phyloP scores from a whole-genome alignment of 2,329 filamentous ascomycete species.

The Claviceps sorghi region DNA sequence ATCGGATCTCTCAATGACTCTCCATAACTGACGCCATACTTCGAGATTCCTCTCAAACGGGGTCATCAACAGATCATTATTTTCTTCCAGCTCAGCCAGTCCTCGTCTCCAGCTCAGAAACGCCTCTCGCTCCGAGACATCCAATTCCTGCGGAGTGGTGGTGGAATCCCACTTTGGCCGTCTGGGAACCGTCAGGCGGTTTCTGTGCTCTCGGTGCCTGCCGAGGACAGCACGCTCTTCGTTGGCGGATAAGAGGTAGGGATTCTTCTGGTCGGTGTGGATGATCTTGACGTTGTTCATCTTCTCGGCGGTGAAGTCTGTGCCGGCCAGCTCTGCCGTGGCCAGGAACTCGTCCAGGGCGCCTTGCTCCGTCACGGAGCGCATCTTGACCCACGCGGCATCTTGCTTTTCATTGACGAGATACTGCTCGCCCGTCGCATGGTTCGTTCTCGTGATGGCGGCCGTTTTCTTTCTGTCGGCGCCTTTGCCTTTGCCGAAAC shows the following conservation, averaged over 20 bases:
- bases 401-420: constrained; percentile 83
- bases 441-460: constrained; percentile 52
- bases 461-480: constrained; percentile 58
- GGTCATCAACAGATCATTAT: constrained; percentile 88
- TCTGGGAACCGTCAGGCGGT: constrained; percentile 72
- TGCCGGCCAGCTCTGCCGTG: constrained; percentile 92
- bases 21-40: constrained; percentile 95
- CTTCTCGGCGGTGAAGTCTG: constrained; percentile 97
- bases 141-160: constrained; percentile 73
- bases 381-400: constrained; percentile 97
- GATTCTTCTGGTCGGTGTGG: constrained; percentile 89
- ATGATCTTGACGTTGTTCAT: constrained; percentile 99
- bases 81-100: constrained; percentile 83
- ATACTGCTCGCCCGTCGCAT: constrained; percentile 75
- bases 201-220: constrained; percentile 72
- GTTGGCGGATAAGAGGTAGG: constrained; percentile 70
- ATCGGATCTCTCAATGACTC: constrained; percentile 93
- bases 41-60: constrained; percentile 95
- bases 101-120: constrained; percentile 82
- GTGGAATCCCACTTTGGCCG: constrained; percentile 76
- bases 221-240: constrained; percentile 67
- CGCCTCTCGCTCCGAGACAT: constrained; percentile 61
- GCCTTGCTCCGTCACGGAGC: constrained; percentile 92
- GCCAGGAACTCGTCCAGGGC: constrained; percentile 92
- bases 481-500: constrained; percentile 88